phyloP scores from a whole-genome alignment of 495 filamentous ascomycete species.

The Lophium mytilinum region DNA sequence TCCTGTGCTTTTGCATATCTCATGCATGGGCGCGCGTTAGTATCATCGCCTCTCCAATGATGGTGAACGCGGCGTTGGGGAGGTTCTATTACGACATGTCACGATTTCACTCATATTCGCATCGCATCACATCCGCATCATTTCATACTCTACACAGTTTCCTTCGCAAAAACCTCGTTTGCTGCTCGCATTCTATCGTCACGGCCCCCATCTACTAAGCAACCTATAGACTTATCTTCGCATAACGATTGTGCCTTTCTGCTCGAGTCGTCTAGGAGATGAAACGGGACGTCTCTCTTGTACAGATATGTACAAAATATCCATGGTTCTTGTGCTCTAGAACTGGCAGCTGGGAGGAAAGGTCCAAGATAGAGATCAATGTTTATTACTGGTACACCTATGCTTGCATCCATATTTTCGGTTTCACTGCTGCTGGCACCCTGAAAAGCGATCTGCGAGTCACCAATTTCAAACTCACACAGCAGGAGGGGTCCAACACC shows the following conservation, averaged over 20 bases:
- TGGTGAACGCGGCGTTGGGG: not conserved
- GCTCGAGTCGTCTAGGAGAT: not conserved
- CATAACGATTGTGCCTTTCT: not conserved
- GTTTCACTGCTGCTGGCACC: too few species aligned
- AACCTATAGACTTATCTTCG: constrained; percentile 4
- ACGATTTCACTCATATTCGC: not conserved
- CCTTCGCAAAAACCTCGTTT: not conserved
- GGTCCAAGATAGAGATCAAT: not conserved
- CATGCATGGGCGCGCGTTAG: not conserved
- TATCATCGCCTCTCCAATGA: not conserved
- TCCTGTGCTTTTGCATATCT: not conserved
- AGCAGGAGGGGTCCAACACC: too few species aligned
- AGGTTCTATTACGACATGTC: not conserved
- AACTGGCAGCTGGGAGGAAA: not conserved
- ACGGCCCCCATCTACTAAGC: not conserved
- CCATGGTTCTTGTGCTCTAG: constrained; percentile 8
- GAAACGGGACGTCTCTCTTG: not conserved
- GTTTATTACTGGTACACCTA: constrained; percentile 5
- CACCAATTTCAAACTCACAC: too few species aligned
- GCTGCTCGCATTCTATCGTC: not conserved
- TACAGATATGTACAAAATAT: not conserved
- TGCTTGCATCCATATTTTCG: too few species aligned
- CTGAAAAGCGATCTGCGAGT: too few species aligned
- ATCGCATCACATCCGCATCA: too few species aligned
- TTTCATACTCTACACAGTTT: too few species aligned